A percentile compares a stretch with the other conserved stretches of the same genome.
These are phyloP conservation scores for Colletotrichum lindemuthianum DNA, from an alignment of 2,329 filamentous ascomycete genomes.

Conservation along the genomic window DNA sequence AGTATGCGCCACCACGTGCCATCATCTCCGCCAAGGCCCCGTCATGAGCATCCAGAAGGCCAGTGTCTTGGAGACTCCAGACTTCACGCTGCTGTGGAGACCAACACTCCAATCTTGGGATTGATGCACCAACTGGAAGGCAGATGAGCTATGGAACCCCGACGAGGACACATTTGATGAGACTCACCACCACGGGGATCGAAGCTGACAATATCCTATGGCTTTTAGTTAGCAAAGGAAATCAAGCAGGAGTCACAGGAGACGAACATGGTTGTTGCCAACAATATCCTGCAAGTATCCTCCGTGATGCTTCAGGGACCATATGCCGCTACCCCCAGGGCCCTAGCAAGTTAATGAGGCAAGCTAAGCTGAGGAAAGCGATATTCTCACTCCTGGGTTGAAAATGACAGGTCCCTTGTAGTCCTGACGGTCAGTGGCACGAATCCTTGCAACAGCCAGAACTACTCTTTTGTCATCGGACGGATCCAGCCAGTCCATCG, in stretches of 20 bases:
- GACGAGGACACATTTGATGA: not conserved
- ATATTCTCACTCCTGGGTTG: constrained; percentile 46
- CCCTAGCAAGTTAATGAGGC: constrained; percentile 44
- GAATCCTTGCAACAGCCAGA: constrained; percentile 45
- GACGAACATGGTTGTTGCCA: constrained; percentile 55
- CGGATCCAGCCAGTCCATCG: constrained; percentile 48
- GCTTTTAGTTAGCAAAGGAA: not conserved
- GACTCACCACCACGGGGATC: constrained; percentile 59
- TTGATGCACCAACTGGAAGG: constrained; percentile 55
- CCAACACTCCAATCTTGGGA: constrained; percentile 64
- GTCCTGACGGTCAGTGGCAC: constrained; percentile 43
- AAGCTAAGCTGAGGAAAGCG: too few relatives aligned
- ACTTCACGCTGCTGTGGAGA: constrained; percentile 51
- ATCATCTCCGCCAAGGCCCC: constrained; percentile 58
- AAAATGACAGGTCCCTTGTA: constrained; percentile 46
- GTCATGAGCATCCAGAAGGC: constrained; percentile 57
- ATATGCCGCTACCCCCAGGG: constrained; percentile 59
- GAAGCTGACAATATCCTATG: constrained; percentile 60
- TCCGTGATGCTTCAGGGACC: constrained; percentile 45
- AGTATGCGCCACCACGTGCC: constrained; percentile 53
- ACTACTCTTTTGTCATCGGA: constrained; percentile 42
- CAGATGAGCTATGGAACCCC: not conserved
- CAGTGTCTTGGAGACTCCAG: constrained; percentile 56
- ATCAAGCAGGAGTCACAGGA: not conserved
- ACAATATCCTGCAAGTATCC: constrained; percentile 54